A percentile compares a stretch with the other conserved stretches of the same genome.
Conservation (phyloP, 2,329 filamentous ascomycete species). For the Diaporthe capsici region DNA sequence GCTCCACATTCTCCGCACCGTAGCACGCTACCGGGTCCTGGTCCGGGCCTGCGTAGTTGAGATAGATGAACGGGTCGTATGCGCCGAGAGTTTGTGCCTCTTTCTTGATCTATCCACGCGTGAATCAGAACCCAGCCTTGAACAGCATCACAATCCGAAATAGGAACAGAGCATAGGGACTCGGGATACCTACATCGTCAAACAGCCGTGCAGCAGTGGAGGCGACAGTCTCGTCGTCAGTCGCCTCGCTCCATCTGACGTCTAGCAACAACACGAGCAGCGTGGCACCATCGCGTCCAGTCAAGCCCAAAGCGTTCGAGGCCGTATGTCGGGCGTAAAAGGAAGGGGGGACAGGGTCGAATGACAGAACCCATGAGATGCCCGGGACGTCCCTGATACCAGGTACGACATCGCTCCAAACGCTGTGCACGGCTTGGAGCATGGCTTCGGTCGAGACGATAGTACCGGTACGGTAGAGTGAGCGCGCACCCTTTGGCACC, state of each 20-base stretch:
- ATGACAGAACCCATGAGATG: slow-evolving; percentile 4
- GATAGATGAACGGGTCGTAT: slow-evolving; percentile 21
- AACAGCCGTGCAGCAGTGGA: neutral
- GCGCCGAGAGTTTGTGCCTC: neutral
- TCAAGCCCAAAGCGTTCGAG: slow-evolving; percentile 2
- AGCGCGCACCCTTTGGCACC: neutral
- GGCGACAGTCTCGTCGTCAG: neutral
- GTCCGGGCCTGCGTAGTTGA: slow-evolving; percentile 39
- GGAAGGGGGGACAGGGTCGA: slow-evolving; percentile 34
- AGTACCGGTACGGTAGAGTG: neutral
- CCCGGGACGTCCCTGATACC: neutral
- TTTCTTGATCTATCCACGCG: neutral
- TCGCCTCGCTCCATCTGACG: neutral
- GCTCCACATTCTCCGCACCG: slow-evolving; percentile 22
- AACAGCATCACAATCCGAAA: neutral
- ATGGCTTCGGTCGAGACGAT: slow-evolving; percentile 20
- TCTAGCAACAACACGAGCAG: slow-evolving; percentile 24
- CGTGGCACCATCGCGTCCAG: neutral
- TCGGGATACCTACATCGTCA: neutral
- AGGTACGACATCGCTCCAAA: slow-evolving; percentile 4
- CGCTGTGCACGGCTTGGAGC: slow-evolving; percentile 9
- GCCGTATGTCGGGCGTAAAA: slow-evolving; percentile 26
- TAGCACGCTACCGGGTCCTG: slow-evolving; percentile 38
- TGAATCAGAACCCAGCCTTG: neutral
- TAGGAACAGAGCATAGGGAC: neutral